Evolutionary conservation across 1,139 yeast genomes (phyloP).

Genomic region (Yamadazyma dendronema): DNA sequence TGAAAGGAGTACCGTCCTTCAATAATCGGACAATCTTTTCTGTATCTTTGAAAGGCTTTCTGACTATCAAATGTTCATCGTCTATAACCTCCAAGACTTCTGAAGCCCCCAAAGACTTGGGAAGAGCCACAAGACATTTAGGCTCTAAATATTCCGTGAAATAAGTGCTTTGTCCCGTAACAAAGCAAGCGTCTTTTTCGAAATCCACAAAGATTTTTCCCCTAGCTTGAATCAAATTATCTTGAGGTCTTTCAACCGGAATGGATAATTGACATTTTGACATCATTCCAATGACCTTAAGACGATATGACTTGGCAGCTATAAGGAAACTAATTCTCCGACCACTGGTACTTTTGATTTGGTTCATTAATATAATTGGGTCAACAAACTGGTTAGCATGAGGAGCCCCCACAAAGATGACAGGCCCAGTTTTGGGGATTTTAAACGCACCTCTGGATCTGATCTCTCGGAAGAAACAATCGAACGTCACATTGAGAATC

Average conservation of each 20-base stretch:
- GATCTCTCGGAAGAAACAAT: slow-evolving; percentile 81
- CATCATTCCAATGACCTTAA: slow-evolving; percentile 68
- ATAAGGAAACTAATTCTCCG: slow-evolving; percentile 73
- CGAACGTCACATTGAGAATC: slow-evolving; percentile 44
- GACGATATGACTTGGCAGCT: slow-evolving; percentile 77
- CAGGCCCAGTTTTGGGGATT: slow-evolving; percentile 80
- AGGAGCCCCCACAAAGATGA: slow-evolving; percentile 95
- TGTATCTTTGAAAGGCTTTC: slow-evolving; percentile 67
- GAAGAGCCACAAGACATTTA: slow-evolving; percentile 74
- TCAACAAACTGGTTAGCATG: slow-evolving; percentile 97
- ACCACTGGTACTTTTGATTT: slow-evolving; percentile 67
- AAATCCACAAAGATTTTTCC: slow-evolving; percentile 60
- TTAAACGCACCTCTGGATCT: slow-evolving; percentile 89
- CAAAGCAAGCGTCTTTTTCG: slow-evolving; percentile 41
- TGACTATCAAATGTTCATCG: slow-evolving; percentile 69
- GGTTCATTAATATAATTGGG: slow-evolving; percentile 81
- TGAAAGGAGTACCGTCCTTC: slow-evolving; percentile 57
- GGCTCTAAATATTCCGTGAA: slow-evolving; percentile 65
- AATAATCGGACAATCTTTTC: slow-evolving; percentile 42
- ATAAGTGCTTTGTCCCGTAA: slow-evolving; percentile 66
- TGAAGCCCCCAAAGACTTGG: slow-evolving; percentile 74
- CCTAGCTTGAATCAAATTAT: slow-evolving; percentile 58
- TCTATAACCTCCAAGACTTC: slow-evolving; percentile 68
- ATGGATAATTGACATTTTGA: slow-evolving; percentile 78
- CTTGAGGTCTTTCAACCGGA: slow-evolving; percentile 92